These are phyloP conservation scores for Ostreobium quekettii DNA, from an alignment of 139 green algal genomes.

Conservation along the genomic window DNA sequence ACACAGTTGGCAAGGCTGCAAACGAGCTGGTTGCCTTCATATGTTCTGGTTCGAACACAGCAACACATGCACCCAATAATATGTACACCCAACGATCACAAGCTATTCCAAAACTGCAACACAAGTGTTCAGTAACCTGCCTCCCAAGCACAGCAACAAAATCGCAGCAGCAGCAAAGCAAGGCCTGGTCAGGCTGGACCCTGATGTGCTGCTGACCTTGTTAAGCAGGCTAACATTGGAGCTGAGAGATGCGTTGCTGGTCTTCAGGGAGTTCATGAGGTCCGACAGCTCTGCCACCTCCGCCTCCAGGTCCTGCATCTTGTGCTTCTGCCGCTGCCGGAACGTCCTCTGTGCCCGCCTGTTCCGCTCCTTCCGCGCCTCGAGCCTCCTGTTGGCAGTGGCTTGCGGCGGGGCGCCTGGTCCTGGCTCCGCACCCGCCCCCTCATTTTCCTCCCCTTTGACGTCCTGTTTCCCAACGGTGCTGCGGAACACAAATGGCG, in stretches of 20 bases:
- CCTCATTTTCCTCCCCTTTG: background rate
- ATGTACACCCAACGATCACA: too few species aligned
- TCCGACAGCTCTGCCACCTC: background rate
- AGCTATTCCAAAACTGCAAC: too few species aligned
- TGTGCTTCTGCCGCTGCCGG: background rate
- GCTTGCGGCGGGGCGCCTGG: background rate
- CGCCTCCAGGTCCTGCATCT: background rate
- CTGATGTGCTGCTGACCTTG: background rate
- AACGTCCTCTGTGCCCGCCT: background rate
- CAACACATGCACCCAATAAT: too few species aligned
- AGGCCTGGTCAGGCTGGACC: background rate
- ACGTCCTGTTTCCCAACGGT: too few species aligned
- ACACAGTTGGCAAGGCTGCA: too few species aligned
- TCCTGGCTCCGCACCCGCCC: background rate
- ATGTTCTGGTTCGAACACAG: too few species aligned
- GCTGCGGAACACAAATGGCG: too few species aligned
- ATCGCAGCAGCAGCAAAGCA: background rate
- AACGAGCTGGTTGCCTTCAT: too few species aligned
- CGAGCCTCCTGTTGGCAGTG: background rate
- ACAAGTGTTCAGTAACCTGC: too few species aligned
- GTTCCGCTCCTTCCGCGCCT: background rate
- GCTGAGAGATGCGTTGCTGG: background rate
- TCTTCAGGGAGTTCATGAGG: background rate
- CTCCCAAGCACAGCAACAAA: background rate
- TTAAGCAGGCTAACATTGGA: background rate